Evolutionary conservation across 2,329 filamentous ascomycete species (phyloP).

Genomic region (Diaporthe sp.): DNA sequence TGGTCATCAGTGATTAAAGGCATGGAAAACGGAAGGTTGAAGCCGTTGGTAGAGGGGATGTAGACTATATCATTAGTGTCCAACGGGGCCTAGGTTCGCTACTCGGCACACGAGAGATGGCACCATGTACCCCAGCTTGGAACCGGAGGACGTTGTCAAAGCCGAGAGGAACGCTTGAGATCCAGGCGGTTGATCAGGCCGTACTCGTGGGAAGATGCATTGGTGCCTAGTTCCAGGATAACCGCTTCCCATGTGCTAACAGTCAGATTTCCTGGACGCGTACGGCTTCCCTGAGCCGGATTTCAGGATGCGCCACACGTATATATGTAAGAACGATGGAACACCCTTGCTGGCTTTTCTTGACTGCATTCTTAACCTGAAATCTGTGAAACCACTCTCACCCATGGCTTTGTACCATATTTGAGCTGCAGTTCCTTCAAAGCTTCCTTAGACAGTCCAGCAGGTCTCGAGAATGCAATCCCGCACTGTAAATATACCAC

Average conservation of each 20-base stretch:
- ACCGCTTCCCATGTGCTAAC: neutral
- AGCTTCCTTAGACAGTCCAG: too few species aligned
- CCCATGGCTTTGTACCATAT: too few species aligned
- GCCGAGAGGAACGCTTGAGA: neutral
- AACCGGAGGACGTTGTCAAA: neutral
- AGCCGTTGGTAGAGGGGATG: too few species aligned
- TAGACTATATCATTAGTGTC: too few species aligned
- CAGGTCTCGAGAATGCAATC: neutral
- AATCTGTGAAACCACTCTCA: too few species aligned
- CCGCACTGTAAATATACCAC: neutral
- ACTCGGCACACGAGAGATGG: neutral
- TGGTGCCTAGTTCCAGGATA: neutral
- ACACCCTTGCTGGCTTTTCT: too few species aligned
- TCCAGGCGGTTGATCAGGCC: neutral
- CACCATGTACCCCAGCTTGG: neutral
- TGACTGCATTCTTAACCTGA: too few species aligned
- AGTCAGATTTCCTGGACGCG: neutral
- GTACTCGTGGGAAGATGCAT: neutral
- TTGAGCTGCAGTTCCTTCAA: too few species aligned
- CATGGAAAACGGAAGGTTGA: too few species aligned
- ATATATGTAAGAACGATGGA: neutral
- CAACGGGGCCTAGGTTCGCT: neutral
- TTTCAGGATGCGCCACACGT: neutral
- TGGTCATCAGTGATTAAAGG: too few species aligned
- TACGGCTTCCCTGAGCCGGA: neutral